A percentile compares a stretch with the other conserved stretches of the same genome.
These are phyloP conservation scores for Phalaenopsis equestris DNA, from an alignment of 106 monocot species.

Conservation along the genomic window DNA sequence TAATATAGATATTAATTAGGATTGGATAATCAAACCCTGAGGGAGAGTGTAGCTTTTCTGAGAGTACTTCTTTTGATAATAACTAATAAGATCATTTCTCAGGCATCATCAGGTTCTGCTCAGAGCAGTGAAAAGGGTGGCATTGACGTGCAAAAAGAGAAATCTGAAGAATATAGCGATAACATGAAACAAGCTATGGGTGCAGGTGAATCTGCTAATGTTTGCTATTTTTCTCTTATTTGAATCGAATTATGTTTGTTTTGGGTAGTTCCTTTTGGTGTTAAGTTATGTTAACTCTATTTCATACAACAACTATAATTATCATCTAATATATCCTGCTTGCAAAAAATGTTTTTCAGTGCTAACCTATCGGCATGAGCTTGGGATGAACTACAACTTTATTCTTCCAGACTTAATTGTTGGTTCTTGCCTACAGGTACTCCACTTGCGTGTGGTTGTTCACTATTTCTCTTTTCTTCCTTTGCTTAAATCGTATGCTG, in stretches of 20 bases:
- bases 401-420: slow-evolving; percentile 90
- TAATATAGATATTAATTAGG: slow-evolving; percentile 1
- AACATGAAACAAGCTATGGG: slow-evolving; percentile 97
- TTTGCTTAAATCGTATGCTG: neutral
- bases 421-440: slow-evolving; percentile 92
- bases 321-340: neutral
- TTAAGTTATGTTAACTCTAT: neutral
- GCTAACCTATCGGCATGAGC: slow-evolving; percentile 89
- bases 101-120: slow-evolving; percentile 45
- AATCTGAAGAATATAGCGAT: slow-evolving; percentile 72
- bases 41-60: neutral
- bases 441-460: neutral
- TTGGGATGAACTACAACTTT: slow-evolving; percentile 96
- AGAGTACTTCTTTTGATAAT: neutral
- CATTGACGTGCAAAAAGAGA: slow-evolving; percentile 38
- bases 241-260: neutral
- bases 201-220: slow-evolving; percentile 54
- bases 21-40: neutral
- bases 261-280: neutral
- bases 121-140: slow-evolving; percentile 44
- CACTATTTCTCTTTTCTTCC: neutral
- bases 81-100: slow-evolving; percentile 12
- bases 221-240: neutral
- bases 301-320: neutral
- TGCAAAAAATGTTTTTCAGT: slow-evolving; percentile 30